A percentile compares a stretch with the other conserved stretches of the same genome.
phyloP scores from a whole-genome alignment of 345 rosid genomes.

The Ceriops decandra region DNA sequence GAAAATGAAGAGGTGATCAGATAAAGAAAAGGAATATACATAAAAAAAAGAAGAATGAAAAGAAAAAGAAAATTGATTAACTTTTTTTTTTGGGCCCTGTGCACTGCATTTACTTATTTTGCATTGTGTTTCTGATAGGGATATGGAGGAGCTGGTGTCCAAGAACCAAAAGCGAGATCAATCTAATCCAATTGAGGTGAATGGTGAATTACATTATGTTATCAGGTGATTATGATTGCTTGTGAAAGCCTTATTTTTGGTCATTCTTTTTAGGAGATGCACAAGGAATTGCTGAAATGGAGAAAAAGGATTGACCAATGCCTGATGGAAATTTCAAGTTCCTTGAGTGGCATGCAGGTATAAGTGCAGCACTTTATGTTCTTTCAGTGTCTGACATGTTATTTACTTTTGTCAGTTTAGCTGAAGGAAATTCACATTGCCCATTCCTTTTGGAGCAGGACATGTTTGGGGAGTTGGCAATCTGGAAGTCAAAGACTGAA shows the following conservation, averaged over 20 bases:
- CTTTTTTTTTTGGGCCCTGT: not conserved
- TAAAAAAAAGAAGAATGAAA: not conserved
- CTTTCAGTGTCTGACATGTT: not conserved
- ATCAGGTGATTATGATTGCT: not conserved
- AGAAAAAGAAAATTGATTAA: not conserved
- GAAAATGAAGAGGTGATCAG: constrained; percentile 41
- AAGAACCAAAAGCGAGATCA: constrained; percentile 49
- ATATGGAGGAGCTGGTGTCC: constrained; percentile 43
- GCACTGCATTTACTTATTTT: not conserved
- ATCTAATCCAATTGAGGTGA: constrained; percentile 53
- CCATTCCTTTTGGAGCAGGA: constrained; percentile 33
- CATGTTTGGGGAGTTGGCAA: constrained; percentile 48
- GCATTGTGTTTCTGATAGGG: constrained; percentile 32
- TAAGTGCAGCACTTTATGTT: constrained; percentile 6
- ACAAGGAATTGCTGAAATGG: constrained; percentile 56
- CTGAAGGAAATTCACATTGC: not conserved
- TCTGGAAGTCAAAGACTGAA: constrained; percentile 68
- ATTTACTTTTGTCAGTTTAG: not conserved
- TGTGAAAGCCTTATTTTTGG: not conserved
- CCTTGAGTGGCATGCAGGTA: constrained; percentile 75
- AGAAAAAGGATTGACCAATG: constrained; percentile 56
- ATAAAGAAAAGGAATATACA: not conserved
- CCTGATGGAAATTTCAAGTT: constrained; percentile 55
- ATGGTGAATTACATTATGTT: constrained; percentile 15
- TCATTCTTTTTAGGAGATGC: constrained; percentile 40